Conservation (phyloP, 2,329 filamentous ascomycete species). For the Neopestalotiopsis sp. region DNA sequence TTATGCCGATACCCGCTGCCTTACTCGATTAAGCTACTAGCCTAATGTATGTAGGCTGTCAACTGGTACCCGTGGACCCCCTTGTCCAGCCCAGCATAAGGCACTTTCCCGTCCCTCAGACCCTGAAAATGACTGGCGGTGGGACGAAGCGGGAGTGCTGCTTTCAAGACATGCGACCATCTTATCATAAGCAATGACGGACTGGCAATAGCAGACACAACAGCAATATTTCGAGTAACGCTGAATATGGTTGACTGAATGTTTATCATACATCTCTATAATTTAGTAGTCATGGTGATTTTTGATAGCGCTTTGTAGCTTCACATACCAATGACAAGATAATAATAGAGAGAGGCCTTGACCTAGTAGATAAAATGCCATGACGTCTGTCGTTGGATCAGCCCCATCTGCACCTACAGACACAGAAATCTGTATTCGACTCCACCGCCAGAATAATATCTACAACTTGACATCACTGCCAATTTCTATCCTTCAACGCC, state of each 20-base stretch:
- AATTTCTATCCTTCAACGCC: neutral
- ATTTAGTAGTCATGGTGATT: neutral
- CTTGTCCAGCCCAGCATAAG: neutral
- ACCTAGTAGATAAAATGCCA: neutral
- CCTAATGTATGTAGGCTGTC: neutral
- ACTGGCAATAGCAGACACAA: neutral
- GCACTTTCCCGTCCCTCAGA: neutral
- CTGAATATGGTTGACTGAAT: neutral
- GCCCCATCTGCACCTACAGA: neutral
- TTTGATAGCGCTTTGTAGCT: neutral
- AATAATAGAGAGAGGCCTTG: neutral
- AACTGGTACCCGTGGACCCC: neutral
- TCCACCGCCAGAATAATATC: neutral
- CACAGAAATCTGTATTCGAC: neutral
- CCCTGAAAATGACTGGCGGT: neutral
- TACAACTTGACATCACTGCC: constrained; percentile 4
- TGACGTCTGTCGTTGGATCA: neutral
- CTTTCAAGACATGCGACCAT: neutral
- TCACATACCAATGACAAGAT: neutral
- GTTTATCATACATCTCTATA: neutral
- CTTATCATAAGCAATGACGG: neutral
- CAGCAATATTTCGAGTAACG: neutral
- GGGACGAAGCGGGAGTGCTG: neutral
- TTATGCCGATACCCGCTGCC: neutral
- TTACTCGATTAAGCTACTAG: constrained; percentile 1